Evolutionary conservation across 345 rosid species (phyloP).

Genomic region (Rhodamnia rubescens): DNA sequence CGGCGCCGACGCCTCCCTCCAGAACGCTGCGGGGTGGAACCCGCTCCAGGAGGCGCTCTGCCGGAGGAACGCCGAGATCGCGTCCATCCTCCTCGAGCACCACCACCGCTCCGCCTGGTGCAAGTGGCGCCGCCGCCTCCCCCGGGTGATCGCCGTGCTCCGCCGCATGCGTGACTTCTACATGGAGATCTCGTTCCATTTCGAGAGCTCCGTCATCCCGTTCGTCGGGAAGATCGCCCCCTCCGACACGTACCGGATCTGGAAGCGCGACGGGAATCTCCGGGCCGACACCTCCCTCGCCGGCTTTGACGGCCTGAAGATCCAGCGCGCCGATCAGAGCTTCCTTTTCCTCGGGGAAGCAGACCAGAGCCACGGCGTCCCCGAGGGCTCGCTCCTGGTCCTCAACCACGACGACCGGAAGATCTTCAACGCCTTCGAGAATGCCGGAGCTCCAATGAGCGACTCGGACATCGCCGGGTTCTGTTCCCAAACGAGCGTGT

Average conservation of each 20-base stretch:
- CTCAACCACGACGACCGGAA: slow-evolving; percentile 61
- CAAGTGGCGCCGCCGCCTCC: slow-evolving; percentile 87
- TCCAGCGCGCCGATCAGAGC: slow-evolving; percentile 81
- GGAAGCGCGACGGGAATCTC: slow-evolving; percentile 89
- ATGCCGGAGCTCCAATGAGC: slow-evolving; percentile 55
- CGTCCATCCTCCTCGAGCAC: slow-evolving; percentile 27
- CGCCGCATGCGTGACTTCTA: slow-evolving; percentile 89
- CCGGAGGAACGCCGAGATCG: slow-evolving; percentile 47
- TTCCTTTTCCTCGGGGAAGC: slow-evolving; percentile 84
- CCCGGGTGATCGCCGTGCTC: slow-evolving; percentile 54
- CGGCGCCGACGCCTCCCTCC: slow-evolving; percentile 70
- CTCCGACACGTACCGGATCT: slow-evolving; percentile 88
- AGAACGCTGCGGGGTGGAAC: slow-evolving; percentile 79
- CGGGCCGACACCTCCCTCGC: slow-evolving; percentile 79
- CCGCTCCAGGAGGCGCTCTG: slow-evolving; percentile 75
- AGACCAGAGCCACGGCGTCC: slow-evolving; percentile 34
- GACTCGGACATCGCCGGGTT: slow-evolving; percentile 48
- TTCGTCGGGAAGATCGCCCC: slow-evolving; percentile 86
- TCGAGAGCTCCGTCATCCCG: slow-evolving; percentile 91
- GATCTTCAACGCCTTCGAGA: slow-evolving; percentile 69
- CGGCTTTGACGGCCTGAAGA: slow-evolving; percentile 85
- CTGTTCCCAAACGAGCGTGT: slow-evolving; percentile 62
- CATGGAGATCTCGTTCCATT: slow-evolving; percentile 86
- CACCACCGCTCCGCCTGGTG: slow-evolving; percentile 72
- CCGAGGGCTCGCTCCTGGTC: slow-evolving; percentile 66